Percentiles rank a stretch among this genome's conserved stretches.
These are phyloP conservation scores for Ganoderma sp. DNA, from an alignment of 1,284 basidiomycete genomes.

Conservation along the genomic window DNA sequence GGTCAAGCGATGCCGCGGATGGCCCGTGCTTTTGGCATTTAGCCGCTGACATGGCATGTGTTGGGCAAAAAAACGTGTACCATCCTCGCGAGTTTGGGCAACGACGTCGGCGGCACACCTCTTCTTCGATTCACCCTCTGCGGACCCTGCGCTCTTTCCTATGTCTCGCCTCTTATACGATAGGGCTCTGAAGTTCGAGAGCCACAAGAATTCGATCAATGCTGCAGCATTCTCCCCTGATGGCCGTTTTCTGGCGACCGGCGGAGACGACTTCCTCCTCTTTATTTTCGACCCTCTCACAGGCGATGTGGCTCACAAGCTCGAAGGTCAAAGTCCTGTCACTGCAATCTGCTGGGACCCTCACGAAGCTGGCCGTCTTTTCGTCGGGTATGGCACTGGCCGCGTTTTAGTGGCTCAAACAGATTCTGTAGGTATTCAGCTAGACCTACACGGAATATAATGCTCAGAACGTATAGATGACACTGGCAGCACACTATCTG, in stretches of 20 bases:
- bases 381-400: constrained; percentile 1
- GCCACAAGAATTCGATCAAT: constrained; percentile 1
- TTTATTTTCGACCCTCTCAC: background rate
- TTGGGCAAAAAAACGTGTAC: too few relatives aligned
- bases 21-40: too few relatives aligned
- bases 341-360: background rate
- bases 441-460: too few relatives aligned
- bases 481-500: background rate
- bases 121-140: too few relatives aligned
- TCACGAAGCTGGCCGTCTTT: background rate
- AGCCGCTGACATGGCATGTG: too few relatives aligned
- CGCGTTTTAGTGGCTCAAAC: background rate
- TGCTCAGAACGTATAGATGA: too few relatives aligned
- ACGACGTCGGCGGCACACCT: too few relatives aligned
- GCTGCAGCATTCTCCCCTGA: background rate
- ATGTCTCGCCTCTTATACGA: background rate
- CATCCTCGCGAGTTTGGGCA: too few relatives aligned
- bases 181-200: background rate
- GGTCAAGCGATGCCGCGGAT: too few relatives aligned
- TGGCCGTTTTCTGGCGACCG: background rate
- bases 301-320: background rate
- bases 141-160: too few relatives aligned
- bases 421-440: background rate
- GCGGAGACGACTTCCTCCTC: constrained; percentile 3
- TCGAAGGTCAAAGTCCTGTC: background rate